Evolutionary conservation across 768 basidiomycete species (phyloP).

Genomic region (Psilocybe tampanensis): DNA sequence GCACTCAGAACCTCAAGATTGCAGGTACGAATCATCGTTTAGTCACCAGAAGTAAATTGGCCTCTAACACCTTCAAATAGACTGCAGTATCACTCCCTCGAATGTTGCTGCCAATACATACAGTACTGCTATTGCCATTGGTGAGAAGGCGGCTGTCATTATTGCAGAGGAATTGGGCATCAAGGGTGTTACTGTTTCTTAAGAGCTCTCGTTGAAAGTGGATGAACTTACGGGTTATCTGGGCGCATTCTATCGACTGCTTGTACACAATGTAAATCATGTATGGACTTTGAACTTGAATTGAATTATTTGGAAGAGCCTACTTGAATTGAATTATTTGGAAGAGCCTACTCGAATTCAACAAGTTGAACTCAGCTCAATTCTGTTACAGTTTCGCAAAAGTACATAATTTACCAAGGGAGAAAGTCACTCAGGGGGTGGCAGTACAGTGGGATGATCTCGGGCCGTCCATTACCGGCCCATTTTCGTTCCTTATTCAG

Average conservation of each 20-base stretch:
- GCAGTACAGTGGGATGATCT: background rate
- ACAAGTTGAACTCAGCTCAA: too few species aligned
- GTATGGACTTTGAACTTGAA: too few species aligned
- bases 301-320: too few species aligned
- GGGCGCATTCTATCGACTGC: too few species aligned
- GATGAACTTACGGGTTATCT: too few species aligned
- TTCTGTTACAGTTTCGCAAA: too few species aligned
- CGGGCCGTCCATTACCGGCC: background rate
- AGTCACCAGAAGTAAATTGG: background rate
- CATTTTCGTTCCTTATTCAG: background rate
- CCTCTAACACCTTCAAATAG: constrained; percentile 4
- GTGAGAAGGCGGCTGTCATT: constrained; percentile 60
- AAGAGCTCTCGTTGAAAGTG: background rate
- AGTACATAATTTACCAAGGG: too few species aligned
- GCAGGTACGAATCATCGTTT: constrained; percentile 19
- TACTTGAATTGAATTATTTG: too few species aligned
- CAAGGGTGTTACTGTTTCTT: background rate
- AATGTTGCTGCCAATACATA: constrained; percentile 40
- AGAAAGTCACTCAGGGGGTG: background rate
- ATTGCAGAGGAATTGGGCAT: constrained; percentile 47
- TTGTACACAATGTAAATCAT: too few species aligned
- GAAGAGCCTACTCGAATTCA: too few species aligned
- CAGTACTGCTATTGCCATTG: constrained; percentile 42
- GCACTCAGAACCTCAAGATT: constrained; percentile 28
- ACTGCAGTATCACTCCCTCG: constrained; percentile 28